These are phyloP conservation scores for Dothideomycetes sp. DNA, from an alignment of 2,329 filamentous ascomycete genomes.

Conservation along the genomic window DNA sequence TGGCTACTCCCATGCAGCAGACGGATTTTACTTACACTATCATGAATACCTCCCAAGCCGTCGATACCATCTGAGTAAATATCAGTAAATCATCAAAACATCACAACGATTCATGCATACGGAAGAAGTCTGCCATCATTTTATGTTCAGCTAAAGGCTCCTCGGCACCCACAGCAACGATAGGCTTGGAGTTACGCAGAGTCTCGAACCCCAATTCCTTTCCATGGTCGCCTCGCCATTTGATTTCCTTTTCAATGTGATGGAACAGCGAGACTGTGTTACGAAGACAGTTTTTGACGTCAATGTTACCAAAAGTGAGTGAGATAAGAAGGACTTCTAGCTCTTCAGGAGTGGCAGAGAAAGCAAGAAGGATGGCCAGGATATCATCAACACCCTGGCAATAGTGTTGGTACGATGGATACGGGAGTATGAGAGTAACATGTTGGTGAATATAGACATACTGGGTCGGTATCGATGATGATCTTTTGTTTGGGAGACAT, in stretches of 20 bases:
- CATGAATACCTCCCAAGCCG: constrained; percentile 40
- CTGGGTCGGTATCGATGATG: constrained; percentile 95
- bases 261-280: constrained; percentile 90
- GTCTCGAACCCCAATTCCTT: constrained; percentile 61
- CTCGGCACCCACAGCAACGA: constrained; percentile 74
- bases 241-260: constrained; percentile 77
- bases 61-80: constrained; percentile 35
- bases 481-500: constrained; percentile 48
- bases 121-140: constrained; percentile 65
- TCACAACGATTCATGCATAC: constrained; percentile 42
- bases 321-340: constrained; percentile 79
- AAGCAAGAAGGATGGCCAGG: constrained; percentile 75
- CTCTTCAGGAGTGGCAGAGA: constrained; percentile 73
- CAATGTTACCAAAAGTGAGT: constrained; percentile 88
- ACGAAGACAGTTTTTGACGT: constrained; percentile 73
- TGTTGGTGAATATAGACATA: constrained; percentile 29
- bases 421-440: background rate
- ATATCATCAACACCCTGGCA: constrained; percentile 74
- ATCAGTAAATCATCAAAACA: constrained; percentile 11
- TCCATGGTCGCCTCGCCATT: constrained; percentile 67
- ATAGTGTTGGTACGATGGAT: constrained; percentile 5
- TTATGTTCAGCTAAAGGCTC: constrained; percentile 76
- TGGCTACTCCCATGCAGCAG: too few species aligned
- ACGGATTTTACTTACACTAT: too few species aligned
- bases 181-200: constrained; percentile 59